Base-by-base conservation (phyloP, 1,284 basidiomycete genomes). In the Lentinula novae-zelandiae region DNA sequence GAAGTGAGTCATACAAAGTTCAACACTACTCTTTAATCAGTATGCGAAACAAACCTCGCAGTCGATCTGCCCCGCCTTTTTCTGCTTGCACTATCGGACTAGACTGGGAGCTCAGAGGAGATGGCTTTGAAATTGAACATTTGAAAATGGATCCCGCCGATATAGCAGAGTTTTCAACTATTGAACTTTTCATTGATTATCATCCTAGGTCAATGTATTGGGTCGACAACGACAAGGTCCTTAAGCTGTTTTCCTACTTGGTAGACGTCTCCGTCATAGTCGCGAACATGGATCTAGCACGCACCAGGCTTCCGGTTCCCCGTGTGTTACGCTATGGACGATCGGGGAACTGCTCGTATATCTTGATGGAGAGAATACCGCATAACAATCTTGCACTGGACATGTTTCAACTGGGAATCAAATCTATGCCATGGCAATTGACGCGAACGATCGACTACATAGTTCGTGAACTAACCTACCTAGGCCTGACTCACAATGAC, bases 361-460 rank as follows among this genome's bases (percentile, higher is more conserved):
- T 55, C 3, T n/a, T 55, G n/a, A 56, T 56, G 54, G 54, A 56
- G 54, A 36, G 42, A n/a, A 56, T 56, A n/a, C 54, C 42, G 5
- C n/a, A 56, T n/a, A 40, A 1, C 31, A 48, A 33, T 56, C 31
- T 56, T 20, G 12, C 54, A 8, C 3, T n/a, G 13, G 31, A 12
- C 3, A 27, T 56, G 40, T 12, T 12, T 5, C 13, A 33, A 2
- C 7, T 22, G 40, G 17, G 17, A 27, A 13, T 46, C 7, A n/a
- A 56, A 4, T 22, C 33, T 9, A 33, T 56, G 40, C 54, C 54
- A 6, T 33, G n/a, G 20, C 15, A 42, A 33, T 31, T 22, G 15
- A 42, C 39, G 27, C 8, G 2, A 27, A 15, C 15, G 22, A 15
- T 56, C 0, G 42, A 48, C 22, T 13, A 33, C 9, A 33, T 48